Percentiles rank a stretch among this genome's conserved stretches.
Conservation (phyloP, 345 rosid species). For the Gossypium herbaceum region DNA sequence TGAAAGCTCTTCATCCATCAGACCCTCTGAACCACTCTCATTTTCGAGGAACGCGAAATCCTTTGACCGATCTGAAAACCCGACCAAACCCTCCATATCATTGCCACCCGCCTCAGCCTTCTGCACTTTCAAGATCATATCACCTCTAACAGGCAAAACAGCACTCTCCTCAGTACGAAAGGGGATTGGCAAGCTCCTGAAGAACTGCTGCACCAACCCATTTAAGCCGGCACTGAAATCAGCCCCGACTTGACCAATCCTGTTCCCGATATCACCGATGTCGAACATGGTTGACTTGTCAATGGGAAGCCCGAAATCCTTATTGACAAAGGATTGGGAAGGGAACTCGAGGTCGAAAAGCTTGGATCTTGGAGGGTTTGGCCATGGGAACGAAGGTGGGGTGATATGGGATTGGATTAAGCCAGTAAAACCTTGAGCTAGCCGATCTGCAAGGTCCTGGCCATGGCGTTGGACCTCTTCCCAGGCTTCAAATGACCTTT, state of each 20-base stretch:
- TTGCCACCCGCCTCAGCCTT: constrained; percentile 18
- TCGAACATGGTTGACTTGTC: constrained; percentile 58
- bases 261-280: constrained; percentile 64
- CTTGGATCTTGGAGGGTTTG: constrained; percentile 51
- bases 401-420: constrained; percentile 64
- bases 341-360: constrained; percentile 74
- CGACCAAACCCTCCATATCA: constrained; percentile 30
- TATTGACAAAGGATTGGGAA: constrained; percentile 34
- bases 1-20: constrained; percentile 46
- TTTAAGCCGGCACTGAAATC: constrained; percentile 75
- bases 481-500: constrained; percentile 92
- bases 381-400: constrained; percentile 74
- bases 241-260: constrained; percentile 87
- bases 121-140: constrained; percentile 27
- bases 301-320: constrained; percentile 40
- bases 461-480: constrained; percentile 96
- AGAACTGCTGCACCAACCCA: constrained; percentile 76
- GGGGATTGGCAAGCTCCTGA: constrained; percentile 63
- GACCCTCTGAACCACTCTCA: constrained; percentile 29
- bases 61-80: constrained; percentile 42
- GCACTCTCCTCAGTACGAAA: constrained; percentile 52
- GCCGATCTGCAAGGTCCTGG: constrained; percentile 80
- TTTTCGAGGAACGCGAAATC: constrained; percentile 37
- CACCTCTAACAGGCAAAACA: constrained; percentile 28
- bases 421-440: constrained; percentile 86